phyloP scores from a whole-genome alignment of 148 eudicot species.

The Selenicereus undatus region DNA sequence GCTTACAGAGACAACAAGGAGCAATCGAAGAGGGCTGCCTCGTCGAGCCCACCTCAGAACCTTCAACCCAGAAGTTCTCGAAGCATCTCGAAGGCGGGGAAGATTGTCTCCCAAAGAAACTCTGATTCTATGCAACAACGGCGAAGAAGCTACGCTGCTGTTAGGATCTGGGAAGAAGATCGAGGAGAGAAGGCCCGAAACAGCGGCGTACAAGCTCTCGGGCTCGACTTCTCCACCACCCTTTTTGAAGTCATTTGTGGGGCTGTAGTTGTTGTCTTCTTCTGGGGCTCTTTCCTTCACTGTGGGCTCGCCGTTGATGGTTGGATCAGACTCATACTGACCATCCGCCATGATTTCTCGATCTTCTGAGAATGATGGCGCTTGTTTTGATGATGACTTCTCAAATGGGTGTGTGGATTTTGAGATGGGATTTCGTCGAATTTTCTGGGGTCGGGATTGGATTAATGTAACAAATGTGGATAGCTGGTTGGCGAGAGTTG shows the following conservation, averaged over 20 bases:
- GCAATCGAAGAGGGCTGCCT: conserved; percentile 63
- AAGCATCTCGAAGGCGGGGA: conserved; percentile 58
- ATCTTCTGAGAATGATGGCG: neutral
- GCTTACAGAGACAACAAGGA: conserved; percentile 77
- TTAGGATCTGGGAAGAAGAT: conserved; percentile 45
- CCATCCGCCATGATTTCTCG: neutral
- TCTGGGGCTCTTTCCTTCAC: neutral
- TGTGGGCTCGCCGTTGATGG: neutral
- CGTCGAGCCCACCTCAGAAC: conserved; percentile 62
- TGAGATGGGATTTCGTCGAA: neutral
- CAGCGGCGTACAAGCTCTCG: conserved; percentile 23
- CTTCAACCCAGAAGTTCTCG: conserved; percentile 34
- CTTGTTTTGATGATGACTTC: neutral
- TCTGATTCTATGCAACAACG: conserved; percentile 42
- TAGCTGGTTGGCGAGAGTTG: neutral
- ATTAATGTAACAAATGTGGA: neutral
- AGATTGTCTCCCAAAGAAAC: conserved; percentile 41
- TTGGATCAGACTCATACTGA: neutral
- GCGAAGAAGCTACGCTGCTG: conserved; percentile 12
- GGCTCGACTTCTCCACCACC: neutral
- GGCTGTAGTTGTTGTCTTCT: neutral
- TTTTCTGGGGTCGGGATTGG: too few species aligned
- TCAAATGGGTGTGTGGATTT: neutral
- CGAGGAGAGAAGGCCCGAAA: conserved; percentile 24
- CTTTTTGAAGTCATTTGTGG: neutral